phyloP scores from a whole-genome alignment of 1,284 basidiomycete genomes.

The Wolfiporia cocos region DNA sequence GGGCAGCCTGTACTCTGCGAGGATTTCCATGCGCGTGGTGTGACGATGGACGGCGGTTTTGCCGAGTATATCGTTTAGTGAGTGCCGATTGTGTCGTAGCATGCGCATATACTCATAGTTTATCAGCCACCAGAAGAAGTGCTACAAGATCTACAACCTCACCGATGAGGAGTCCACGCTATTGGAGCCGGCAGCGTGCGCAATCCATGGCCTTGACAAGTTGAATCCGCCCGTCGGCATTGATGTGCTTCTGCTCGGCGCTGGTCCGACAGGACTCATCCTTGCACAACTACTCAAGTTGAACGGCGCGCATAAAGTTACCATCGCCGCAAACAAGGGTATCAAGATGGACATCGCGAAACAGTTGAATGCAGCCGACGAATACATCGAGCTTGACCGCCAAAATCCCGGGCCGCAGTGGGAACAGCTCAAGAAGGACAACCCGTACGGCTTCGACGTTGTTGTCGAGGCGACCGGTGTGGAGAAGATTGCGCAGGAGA shows the following conservation, averaged over 20 bases:
- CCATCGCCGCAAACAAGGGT: constrained; percentile 80
- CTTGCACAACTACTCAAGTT: constrained; percentile 82
- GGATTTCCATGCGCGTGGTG: constrained; percentile 47
- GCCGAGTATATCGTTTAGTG: constrained; percentile 53
- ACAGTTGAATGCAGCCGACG: constrained; percentile 70
- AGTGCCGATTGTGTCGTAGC: constrained; percentile 8
- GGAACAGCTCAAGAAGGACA: constrained; percentile 69
- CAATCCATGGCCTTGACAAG: constrained; percentile 85
- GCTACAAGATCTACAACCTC: constrained; percentile 81
- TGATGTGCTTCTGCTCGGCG: constrained; percentile 73
- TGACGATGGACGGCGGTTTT: constrained; percentile 50
- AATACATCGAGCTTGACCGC: constrained; percentile 80
- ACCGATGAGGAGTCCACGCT: constrained; percentile 85
- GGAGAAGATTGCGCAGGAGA: constrained; percentile 73
- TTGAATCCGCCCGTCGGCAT: constrained; percentile 72
- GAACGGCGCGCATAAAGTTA: constrained; percentile 72
- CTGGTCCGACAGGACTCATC: constrained; percentile 79
- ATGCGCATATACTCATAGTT: neutral
- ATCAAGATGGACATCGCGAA: constrained; percentile 83
- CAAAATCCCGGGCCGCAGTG: constrained; percentile 73
- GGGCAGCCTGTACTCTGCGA: constrained; percentile 51
- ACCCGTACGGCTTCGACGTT: constrained; percentile 85
- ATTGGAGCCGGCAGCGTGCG: constrained; percentile 85
- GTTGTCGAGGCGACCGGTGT: constrained; percentile 87
- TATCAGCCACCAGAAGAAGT: constrained; percentile 55